phyloP scores from a whole-genome alignment of 148 eudicot genomes.

The Dianthus caryophyllus region DNA sequence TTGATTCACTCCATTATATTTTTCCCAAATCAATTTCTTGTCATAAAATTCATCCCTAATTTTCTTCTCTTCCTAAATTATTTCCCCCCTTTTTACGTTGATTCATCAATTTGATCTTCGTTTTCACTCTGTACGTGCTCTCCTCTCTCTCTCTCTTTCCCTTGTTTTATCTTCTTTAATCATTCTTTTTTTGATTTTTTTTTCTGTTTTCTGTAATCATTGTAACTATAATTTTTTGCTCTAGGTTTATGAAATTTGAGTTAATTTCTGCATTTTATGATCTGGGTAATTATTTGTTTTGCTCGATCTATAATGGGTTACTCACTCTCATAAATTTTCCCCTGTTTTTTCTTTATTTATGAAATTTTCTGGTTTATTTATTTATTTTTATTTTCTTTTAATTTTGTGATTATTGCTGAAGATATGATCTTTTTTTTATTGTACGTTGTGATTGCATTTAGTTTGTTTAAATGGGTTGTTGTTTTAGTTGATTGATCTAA shows the following conservation, averaged over 20 bases:
- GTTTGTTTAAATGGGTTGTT: not conserved
- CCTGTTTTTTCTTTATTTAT: not conserved
- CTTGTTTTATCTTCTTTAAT: not conserved
- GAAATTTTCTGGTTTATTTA: not conserved
- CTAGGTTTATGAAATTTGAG: not conserved
- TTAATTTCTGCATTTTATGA: not conserved
- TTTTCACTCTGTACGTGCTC: slow-evolving; percentile 11
- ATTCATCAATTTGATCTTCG: slow-evolving; percentile 3
- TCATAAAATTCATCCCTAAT: slow-evolving; percentile 16
- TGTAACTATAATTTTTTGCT: slow-evolving; percentile 11
- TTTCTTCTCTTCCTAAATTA: not conserved
- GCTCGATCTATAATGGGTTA: slow-evolving; percentile 21
- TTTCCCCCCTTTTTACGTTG: slow-evolving; percentile 11
- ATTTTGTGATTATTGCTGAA: not conserved
- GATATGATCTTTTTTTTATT: not conserved
- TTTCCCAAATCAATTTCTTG: slow-evolving; percentile 1
- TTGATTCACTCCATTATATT: slow-evolving; percentile 14
- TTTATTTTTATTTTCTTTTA: not conserved
- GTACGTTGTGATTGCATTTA: not conserved
- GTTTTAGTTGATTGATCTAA: slow-evolving; percentile 13
- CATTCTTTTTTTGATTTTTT: not conserved
- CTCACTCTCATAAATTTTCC: not conserved
- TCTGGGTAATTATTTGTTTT: slow-evolving; percentile 21
- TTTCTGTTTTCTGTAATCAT: not conserved
- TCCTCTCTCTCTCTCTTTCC: not conserved